phyloP scores from a whole-genome alignment of 148 eudicot genomes.

The Rhododendron molle region DNA sequence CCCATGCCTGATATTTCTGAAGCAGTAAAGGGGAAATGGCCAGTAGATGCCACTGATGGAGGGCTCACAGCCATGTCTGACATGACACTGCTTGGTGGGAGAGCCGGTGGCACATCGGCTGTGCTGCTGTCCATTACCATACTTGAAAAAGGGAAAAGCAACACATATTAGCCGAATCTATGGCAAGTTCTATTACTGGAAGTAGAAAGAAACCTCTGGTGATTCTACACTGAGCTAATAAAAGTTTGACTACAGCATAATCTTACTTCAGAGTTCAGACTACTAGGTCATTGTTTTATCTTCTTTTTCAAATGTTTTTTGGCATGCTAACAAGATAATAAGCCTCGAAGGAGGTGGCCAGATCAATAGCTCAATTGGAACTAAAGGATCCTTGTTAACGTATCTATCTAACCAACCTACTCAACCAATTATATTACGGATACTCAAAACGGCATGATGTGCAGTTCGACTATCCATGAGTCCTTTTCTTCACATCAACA shows the following conservation, averaged over 20 bases:
- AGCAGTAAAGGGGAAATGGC: slow-evolving; percentile 83
- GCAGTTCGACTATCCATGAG: neutral
- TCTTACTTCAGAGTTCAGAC: neutral
- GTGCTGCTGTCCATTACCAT: slow-evolving; percentile 67
- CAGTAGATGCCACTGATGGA: slow-evolving; percentile 85
- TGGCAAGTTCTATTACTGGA: neutral
- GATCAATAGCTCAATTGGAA: neutral
- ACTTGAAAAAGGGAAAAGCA: slow-evolving; percentile 25
- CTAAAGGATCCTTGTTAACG: neutral
- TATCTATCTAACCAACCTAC: neutral
- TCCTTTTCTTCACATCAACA: neutral
- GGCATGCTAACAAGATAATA: neutral
- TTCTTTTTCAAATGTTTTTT: neutral
- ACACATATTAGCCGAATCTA: slow-evolving; percentile 15
- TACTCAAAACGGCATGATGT: neutral
- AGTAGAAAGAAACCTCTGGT: neutral
- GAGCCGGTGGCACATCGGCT: slow-evolving; percentile 48
- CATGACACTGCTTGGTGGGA: slow-evolving; percentile 66
- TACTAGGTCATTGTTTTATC: neutral
- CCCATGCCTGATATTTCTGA: slow-evolving; percentile 88
- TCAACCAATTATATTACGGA: neutral
- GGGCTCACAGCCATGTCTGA: slow-evolving; percentile 91
- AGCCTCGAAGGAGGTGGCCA: neutral
- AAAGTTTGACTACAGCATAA: neutral
- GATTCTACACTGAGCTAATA: neutral